Evolutionary conservation across 2,329 filamentous ascomycete genomes (phyloP).

Genomic region (Ascochyta pisi): DNA sequence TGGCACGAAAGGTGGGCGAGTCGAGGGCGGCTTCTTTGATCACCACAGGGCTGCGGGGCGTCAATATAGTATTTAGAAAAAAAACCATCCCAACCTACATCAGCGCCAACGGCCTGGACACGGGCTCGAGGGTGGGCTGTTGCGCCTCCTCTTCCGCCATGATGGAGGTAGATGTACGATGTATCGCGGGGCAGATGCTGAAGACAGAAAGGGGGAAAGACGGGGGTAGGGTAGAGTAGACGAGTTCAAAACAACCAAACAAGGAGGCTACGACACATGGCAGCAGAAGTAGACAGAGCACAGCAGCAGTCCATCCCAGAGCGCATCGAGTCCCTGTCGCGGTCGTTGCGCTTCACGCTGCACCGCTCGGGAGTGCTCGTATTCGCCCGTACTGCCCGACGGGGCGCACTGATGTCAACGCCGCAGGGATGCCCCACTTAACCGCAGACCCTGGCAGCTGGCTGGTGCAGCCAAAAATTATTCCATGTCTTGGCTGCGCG

Average conservation of each 20-base stretch:
- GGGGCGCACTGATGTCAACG: conserved; percentile 27
- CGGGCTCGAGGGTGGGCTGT: conserved; percentile 46
- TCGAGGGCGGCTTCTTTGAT: conserved; percentile 96
- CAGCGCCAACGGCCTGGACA: conserved; percentile 51
- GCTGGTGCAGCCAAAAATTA: conserved; percentile 13
- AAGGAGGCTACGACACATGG: no score
- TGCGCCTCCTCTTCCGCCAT: conserved; percentile 48
- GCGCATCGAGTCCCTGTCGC: no score
- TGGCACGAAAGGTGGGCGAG: conserved; percentile 92
- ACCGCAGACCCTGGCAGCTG: conserved; percentile 1
- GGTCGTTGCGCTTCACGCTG: no score
- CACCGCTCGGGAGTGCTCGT: conserved; percentile 3
- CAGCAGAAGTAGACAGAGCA: no score
- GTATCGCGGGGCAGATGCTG: no score
- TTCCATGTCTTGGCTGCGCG: conserved; percentile 25
- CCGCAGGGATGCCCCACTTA: no score
- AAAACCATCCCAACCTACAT: conserved; percentile 42
- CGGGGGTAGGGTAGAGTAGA: no score
- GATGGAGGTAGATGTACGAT: background rate
- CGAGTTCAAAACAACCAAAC: no score
- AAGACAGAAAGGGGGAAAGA: no score
- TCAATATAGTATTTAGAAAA: conserved; percentile 13
- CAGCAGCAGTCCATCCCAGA: no score
- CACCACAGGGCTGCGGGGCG: conserved; percentile 71
- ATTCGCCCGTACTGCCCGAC: conserved; percentile 25